Evolutionary conservation across 1,139 yeast genomes (phyloP).

Genomic region (Taphrina communis): DNA sequence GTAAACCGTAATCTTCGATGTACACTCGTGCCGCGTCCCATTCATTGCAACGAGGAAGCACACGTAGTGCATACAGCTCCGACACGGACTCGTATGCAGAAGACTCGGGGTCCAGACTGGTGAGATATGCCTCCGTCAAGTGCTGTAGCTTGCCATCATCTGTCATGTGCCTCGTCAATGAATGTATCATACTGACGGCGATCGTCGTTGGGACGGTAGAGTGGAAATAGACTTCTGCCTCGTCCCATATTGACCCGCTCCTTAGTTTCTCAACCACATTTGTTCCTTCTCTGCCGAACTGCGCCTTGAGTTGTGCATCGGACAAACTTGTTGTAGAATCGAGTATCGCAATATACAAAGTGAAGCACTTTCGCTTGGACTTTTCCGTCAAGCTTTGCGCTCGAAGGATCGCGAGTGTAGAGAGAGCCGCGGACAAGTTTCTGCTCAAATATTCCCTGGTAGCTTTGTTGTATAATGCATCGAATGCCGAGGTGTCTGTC

Average conservation of each 20-base stretch:
- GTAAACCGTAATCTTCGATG: slow-evolving; percentile 19
- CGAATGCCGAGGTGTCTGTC: slow-evolving; percentile 21
- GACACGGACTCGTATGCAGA: slow-evolving; percentile 15
- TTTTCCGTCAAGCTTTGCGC: slow-evolving; percentile 16
- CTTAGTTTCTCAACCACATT: slow-evolving; percentile 6
- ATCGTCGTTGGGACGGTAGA: slow-evolving; percentile 13
- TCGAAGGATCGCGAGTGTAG: slow-evolving; percentile 14
- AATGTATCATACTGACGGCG: slow-evolving; percentile 18
- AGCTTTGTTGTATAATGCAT: slow-evolving; percentile 27
- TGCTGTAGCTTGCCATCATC: slow-evolving; percentile 21
- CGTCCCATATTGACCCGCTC: slow-evolving; percentile 29
- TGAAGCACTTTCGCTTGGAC: slow-evolving; percentile 23
- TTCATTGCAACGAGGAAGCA: slow-evolving; percentile 33
- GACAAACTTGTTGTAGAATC: slow-evolving; percentile 26
- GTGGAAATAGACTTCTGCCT: slow-evolving; percentile 19
- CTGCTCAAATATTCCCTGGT: slow-evolving; percentile 30
- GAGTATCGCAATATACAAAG: slow-evolving; percentile 30
- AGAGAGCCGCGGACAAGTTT: slow-evolving; percentile 12
- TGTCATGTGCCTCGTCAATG: slow-evolving; percentile 19
- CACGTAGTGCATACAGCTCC: slow-evolving; percentile 40
- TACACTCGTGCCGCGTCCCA: slow-evolving; percentile 37
- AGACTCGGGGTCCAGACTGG: slow-evolving; percentile 25
- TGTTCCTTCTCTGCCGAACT: slow-evolving; percentile 22
- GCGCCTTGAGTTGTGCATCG: slow-evolving; percentile 1
- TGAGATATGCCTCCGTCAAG: slow-evolving; percentile 24